Base-by-base conservation (phyloP, 2,329 filamentous ascomycete species). In the Beauveria sp. region DNA sequence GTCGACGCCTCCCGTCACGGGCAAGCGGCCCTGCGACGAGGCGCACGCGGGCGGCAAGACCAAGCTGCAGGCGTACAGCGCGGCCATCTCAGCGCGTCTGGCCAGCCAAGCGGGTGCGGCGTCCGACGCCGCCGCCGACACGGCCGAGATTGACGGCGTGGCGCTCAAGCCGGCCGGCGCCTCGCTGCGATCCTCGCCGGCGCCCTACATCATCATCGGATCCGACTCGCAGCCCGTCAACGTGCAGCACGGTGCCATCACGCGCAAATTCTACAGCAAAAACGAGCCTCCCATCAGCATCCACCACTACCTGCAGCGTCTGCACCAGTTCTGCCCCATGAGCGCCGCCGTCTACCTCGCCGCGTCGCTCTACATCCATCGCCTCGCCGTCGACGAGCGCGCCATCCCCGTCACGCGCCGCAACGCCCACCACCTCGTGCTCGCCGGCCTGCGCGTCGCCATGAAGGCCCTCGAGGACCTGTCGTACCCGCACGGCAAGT, bases 401-500 rank as follows among this genome's bases (percentile, higher is more conserved):
- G 84, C 88, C 26, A 88, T 98, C 24, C 86, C 88, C 1, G 88
- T 96, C 8, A 96, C 92, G 3, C 82, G 83, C 62, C 84, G 91
- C 61, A 98, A 96, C 65, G 88, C 91, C 64, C 93, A 99, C 73
- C 86, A 95, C 2, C 78, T 98, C 8, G 81, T 96, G 38, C 82
- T 99, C 18, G 93, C 91, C 0, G 90, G 89, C 7, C 79, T 97
- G 58, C 81, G 93, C 42, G 90, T 97, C 3, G 92, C 93, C 16
- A 95, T 93, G 84, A 99, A 98, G 76, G 90, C 91, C 0, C 78
- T 97, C n/a, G 93, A 99, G 73, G 93, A 98, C 72, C 81, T 93
- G 59, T 90, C 88, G 67, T 96, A 96, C 75, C 85, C 90, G 9
- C 93, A 97, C 75, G 82, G 82, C 63, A 88, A 91, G 60, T 86